Evolutionary conservation across 306 rosid genomes (phyloP).

Genomic region (Lathyrus sativus): DNA sequence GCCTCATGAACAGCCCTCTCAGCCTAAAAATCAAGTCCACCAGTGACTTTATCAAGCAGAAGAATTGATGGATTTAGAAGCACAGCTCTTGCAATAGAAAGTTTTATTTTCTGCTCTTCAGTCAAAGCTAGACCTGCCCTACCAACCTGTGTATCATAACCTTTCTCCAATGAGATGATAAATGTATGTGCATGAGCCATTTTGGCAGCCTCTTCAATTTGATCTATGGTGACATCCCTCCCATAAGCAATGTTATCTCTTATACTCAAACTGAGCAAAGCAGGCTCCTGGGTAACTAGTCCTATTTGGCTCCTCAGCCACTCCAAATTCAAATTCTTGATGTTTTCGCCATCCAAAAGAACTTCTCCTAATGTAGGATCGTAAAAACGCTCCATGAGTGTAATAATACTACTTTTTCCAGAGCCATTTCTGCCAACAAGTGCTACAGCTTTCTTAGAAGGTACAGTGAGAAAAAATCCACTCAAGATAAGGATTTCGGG

Average conservation of each 20-base stretch:
- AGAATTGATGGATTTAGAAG: too few relatives aligned
- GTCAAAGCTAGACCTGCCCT: conserved; percentile 86
- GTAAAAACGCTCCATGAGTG: conserved; percentile 97
- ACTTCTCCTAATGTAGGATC: conserved; percentile 99
- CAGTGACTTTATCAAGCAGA: too few relatives aligned
- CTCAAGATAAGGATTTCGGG: conserved; percentile 98
- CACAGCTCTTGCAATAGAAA: too few relatives aligned
- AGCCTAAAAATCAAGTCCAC: too few relatives aligned
- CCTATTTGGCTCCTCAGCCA: conserved; percentile 98
- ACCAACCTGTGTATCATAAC: conserved; percentile 94
- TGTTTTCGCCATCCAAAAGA: conserved; percentile 97
- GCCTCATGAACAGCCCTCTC: too few relatives aligned
- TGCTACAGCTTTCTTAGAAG: conserved; percentile 96
- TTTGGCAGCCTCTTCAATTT: conserved; percentile 99
- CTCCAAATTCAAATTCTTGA: conserved; percentile 82
- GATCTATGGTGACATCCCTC: conserved; percentile 83
- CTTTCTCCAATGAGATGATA: conserved; percentile 77
- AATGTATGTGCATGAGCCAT: too few relatives aligned
- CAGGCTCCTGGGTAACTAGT: conserved; percentile 98
- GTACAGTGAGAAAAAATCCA: conserved; percentile 92
- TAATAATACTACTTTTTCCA: conserved; percentile 96
- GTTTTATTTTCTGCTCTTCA: conserved; percentile 99
- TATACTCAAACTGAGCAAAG: conserved; percentile 93
- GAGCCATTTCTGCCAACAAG: conserved; percentile 99
- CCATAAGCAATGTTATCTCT: conserved; percentile 98